These are phyloP conservation scores for Coemansia furcata DNA, from an alignment of 192 early-diverging fungal species.

Conservation along the genomic window DNA sequence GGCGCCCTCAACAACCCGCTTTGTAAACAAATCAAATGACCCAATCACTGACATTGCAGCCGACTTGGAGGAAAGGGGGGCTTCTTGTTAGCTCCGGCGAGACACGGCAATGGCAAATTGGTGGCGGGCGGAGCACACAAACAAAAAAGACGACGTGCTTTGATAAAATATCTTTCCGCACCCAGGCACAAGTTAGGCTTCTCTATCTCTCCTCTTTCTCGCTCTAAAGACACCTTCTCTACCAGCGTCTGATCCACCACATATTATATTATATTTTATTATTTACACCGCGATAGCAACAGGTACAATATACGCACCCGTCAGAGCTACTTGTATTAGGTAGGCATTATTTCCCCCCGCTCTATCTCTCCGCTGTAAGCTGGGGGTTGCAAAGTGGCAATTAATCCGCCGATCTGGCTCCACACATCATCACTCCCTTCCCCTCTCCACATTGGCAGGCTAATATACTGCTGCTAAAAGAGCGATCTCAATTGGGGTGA, in stretches of 20 bases:
- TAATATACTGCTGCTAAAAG: not conserved
- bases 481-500: not conserved
- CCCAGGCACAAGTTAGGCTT: not conserved
- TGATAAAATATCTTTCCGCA: not conserved
- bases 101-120: not conserved
- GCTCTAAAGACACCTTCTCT: not conserved
- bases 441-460: not conserved
- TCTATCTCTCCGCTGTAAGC: not conserved
- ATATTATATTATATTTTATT: not conserved
- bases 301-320: not conserved
- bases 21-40: not conserved
- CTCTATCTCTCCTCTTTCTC: not conserved
- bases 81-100: too few species aligned
- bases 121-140: not conserved
- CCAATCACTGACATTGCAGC: not conserved
- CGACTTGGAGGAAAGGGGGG: too few species aligned
- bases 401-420: slow-evolving; percentile 2
- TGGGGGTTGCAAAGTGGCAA: slow-evolving; percentile 2
- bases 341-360: not conserved
- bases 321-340: not conserved
- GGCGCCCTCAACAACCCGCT: too few species aligned
- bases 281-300: not conserved
- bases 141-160: not conserved
- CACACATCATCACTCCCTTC: not conserved
- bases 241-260: not conserved